Conservation (phyloP, 352 stramenopile genomes). For the Blastocystis sp. region DNA sequence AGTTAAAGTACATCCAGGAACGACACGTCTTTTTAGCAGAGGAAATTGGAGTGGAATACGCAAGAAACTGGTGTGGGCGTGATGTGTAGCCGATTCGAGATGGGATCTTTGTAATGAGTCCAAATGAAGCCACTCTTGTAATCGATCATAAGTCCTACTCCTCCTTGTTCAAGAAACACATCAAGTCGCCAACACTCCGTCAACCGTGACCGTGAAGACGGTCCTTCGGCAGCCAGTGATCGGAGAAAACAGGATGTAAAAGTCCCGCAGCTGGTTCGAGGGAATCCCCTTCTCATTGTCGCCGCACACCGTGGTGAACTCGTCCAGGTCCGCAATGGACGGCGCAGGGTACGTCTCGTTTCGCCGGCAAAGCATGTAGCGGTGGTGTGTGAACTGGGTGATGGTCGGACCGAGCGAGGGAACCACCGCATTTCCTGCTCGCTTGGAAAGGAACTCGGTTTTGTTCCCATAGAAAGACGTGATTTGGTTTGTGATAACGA, state of each 20-base stretch:
- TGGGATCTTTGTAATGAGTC: conserved; percentile 64
- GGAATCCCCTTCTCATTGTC: conserved; percentile 1
- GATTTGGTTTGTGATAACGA: conserved; percentile 54
- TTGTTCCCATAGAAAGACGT: conserved; percentile 6
- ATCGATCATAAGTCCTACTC: background rate
- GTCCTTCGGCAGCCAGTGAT: conserved; percentile 8
- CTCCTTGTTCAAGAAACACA: conserved; percentile 44
- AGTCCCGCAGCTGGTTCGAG: conserved; percentile 24
- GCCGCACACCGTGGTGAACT: background rate
- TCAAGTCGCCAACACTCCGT: conserved; percentile 33
- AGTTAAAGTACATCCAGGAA: conserved; percentile 58
- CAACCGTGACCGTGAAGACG: conserved; percentile 41
- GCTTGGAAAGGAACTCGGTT: conserved; percentile 16
- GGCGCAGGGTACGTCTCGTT: conserved; percentile 32
- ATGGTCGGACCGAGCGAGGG: conserved; percentile 39
- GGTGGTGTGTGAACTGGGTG: conserved; percentile 58
- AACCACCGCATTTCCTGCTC: background rate
- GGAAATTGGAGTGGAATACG: conserved; percentile 63
- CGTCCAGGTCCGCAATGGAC: conserved; percentile 26
- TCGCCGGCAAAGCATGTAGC: conserved; percentile 56
- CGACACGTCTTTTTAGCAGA: conserved; percentile 53
- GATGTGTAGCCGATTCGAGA: conserved; percentile 53
- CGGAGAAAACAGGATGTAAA: conserved; percentile 61
- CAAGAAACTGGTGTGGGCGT: background rate
- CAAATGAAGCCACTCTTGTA: conserved; percentile 56